These are phyloP conservation scores for Coffea humblotiana DNA, from an alignment of 305 asterid species.

Conservation along the genomic window DNA sequence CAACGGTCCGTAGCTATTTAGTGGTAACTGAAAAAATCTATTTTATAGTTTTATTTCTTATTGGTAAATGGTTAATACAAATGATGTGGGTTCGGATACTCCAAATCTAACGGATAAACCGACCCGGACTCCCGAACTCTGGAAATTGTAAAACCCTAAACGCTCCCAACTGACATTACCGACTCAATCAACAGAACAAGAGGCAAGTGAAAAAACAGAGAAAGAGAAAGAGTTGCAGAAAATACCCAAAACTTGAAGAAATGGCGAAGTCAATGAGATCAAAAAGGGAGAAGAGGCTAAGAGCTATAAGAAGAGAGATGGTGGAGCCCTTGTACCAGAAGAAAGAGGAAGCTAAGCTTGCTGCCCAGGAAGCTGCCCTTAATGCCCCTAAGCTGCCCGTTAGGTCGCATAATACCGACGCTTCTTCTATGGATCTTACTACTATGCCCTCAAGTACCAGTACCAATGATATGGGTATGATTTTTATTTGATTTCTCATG, in stretches of 20 bases:
- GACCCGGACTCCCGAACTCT: background rate
- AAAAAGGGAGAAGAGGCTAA: slow-evolving; percentile 86
- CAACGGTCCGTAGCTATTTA: no score
- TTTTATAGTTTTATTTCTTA: no score
- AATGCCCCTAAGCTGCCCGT: slow-evolving; percentile 91
- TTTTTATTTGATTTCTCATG: slow-evolving; percentile 1
- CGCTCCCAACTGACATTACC: no score
- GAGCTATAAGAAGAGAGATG: slow-evolving; percentile 82
- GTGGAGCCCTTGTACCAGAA: slow-evolving; percentile 74
- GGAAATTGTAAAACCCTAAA: background rate
- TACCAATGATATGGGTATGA: slow-evolving; percentile 42
- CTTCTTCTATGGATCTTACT: slow-evolving; percentile 23
- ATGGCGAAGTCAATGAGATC: slow-evolving; percentile 92
- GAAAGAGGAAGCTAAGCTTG: slow-evolving; percentile 88
- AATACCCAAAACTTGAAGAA: background rate
- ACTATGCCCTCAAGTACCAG: slow-evolving; percentile 20
- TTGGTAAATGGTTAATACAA: no score
- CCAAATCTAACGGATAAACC: background rate
- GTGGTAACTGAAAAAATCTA: no score
- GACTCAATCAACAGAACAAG: background rate
- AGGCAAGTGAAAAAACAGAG: no score
- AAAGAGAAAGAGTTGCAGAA: no score
- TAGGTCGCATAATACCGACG: slow-evolving; percentile 17
- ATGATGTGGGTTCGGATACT: background rate
- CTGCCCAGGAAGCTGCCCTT: slow-evolving; percentile 81